phyloP scores from a whole-genome alignment of 331 rosid species.

The Ulmus americana region DNA sequence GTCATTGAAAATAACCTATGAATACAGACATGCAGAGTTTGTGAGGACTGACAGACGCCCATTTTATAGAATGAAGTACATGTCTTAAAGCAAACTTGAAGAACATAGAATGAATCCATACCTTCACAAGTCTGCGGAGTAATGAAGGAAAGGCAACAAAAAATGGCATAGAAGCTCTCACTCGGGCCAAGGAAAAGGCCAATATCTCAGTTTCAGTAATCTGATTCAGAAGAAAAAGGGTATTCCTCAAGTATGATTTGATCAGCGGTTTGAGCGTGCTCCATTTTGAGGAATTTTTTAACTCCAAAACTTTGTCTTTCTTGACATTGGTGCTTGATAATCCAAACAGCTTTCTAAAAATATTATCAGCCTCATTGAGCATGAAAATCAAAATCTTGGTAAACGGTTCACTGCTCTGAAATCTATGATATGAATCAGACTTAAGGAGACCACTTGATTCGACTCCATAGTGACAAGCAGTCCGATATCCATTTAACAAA shows the following conservation, averaged over 20 bases:
- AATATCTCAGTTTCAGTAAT: constrained; percentile 65
- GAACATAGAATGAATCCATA: constrained; percentile 21
- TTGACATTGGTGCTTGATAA: constrained; percentile 41
- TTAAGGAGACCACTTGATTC: constrained; percentile 30
- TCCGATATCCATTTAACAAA: constrained; percentile 70
- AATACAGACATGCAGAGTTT: neutral
- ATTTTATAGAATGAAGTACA: neutral
- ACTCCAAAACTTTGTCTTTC: constrained; percentile 59
- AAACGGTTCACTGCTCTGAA: constrained; percentile 52
- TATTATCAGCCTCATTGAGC: constrained; percentile 61
- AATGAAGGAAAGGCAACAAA: constrained; percentile 66
- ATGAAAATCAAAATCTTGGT: constrained; percentile 54
- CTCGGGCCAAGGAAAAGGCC: constrained; percentile 51
- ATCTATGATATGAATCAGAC: constrained; percentile 29
- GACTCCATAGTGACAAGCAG: constrained; percentile 58
- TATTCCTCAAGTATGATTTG: constrained; percentile 73
- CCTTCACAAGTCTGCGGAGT: constrained; percentile 61
- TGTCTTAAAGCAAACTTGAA: neutral
- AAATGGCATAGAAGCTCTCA: constrained; percentile 57
- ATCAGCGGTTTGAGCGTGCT: constrained; percentile 46
- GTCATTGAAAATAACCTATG: neutral
- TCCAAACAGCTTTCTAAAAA: constrained; percentile 58
- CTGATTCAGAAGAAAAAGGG: constrained; percentile 65
- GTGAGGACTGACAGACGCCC: neutral
- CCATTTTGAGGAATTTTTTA: constrained; percentile 63